Conservation (phyloP, 768 basidiomycete species). For the Lactarius akahatsu region DNA sequence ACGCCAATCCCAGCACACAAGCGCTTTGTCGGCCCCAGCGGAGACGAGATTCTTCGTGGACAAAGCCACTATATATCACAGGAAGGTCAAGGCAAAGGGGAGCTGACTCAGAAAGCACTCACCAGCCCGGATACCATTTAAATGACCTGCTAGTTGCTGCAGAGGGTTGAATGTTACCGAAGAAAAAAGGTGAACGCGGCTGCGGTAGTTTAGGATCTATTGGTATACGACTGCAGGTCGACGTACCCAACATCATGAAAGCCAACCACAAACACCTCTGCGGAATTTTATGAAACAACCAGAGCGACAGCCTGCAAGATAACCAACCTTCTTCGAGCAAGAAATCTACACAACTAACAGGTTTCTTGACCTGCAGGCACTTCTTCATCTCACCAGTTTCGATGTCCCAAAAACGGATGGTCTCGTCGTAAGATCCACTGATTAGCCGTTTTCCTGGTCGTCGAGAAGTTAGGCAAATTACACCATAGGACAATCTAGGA, state of each 20-base stretch:
- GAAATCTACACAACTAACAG: constrained; percentile 88
- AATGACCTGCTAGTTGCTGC: constrained; percentile 80
- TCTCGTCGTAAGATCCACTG: constrained; percentile 89
- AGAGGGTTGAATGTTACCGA: constrained; percentile 80
- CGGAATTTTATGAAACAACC: constrained; percentile 3
- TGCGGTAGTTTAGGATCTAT: constrained; percentile 33
- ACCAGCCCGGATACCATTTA: constrained; percentile 81
- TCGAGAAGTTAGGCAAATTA: not conserved
- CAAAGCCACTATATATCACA: constrained; percentile 56
- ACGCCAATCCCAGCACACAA: constrained; percentile 91
- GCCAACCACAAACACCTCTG: constrained; percentile 88
- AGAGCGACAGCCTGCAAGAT: not conserved
- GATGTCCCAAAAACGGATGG: constrained; percentile 91
- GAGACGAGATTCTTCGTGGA: constrained; percentile 84
- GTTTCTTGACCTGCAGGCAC: constrained; percentile 81
- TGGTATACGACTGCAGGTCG: not conserved
- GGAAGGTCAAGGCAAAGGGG: not conserved
- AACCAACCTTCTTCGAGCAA: constrained; percentile 69
- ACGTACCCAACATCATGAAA: constrained; percentile 88
- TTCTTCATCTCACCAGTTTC: constrained; percentile 64
- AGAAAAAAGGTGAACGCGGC: constrained; percentile 86
- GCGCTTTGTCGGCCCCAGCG: constrained; percentile 70
- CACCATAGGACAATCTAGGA: not conserved
- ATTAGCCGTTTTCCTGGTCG: constrained; percentile 68
- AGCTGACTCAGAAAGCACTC: not conserved